A percentile compares a stretch with the other conserved stretches of the same genome.
These are phyloP conservation scores for Globisporangium heterothallicum DNA, from an alignment of 352 stramenopile species.

Conservation along the genomic window DNA sequence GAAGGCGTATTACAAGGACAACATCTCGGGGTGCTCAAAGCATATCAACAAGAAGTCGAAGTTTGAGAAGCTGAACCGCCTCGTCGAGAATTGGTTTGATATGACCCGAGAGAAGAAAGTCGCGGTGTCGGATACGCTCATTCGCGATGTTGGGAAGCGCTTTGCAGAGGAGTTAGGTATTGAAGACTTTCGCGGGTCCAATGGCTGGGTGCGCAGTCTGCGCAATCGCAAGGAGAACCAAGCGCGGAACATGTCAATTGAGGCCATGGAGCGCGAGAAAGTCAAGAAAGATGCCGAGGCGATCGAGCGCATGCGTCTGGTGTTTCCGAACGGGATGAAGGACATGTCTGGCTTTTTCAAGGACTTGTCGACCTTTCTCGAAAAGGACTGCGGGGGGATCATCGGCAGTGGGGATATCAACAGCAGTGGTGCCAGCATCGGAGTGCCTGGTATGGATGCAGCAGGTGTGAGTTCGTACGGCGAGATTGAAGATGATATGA, in stretches of 20 bases:
- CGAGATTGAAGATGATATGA: conserved; percentile 31
- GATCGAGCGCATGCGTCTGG: conserved; percentile 59
- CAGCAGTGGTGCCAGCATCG: not conserved
- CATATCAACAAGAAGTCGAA: conserved; percentile 88
- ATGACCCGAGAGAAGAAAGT: conserved; percentile 70
- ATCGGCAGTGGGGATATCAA: not conserved
- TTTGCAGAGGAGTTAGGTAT: conserved; percentile 73
- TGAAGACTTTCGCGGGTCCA: conserved; percentile 70
- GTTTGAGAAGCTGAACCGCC: conserved; percentile 76
- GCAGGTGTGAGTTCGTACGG: conserved; percentile 22
- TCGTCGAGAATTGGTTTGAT: conserved; percentile 84
- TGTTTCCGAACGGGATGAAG: conserved; percentile 70
- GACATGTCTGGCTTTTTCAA: conserved; percentile 75
- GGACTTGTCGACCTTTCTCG: conserved; percentile 62
- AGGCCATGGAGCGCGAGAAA: conserved; percentile 51
- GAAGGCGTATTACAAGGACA: conserved; percentile 84
- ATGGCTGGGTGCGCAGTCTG: conserved; percentile 75
- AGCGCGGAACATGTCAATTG: conserved; percentile 41
- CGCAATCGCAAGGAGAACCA: conserved; percentile 74
- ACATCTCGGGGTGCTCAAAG: conserved; percentile 76
- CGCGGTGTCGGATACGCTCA: conserved; percentile 61
- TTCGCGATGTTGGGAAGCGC: conserved; percentile 67
- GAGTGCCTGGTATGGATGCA: conserved; percentile 14
- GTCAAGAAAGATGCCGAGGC: conserved; percentile 69
- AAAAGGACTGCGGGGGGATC: conserved; percentile 45